phyloP scores from a whole-genome alignment of 2,329 filamentous ascomycete genomes.

The Xylaria sp. region DNA sequence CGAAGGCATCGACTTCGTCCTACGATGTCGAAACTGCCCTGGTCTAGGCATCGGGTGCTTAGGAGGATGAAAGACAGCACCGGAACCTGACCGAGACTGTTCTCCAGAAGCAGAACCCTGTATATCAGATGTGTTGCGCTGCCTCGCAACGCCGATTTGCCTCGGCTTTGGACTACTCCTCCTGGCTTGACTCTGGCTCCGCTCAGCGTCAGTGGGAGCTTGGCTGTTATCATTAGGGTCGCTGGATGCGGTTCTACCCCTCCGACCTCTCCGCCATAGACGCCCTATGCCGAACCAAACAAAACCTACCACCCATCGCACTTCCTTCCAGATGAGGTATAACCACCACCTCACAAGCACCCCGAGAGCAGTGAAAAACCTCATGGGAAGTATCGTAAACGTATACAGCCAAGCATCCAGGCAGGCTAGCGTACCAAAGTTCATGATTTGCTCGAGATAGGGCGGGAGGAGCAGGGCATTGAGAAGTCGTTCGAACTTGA shows the following conservation, averaged over 20 bases:
- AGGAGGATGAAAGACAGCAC: constrained; percentile 48
- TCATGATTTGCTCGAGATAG: constrained; percentile 84
- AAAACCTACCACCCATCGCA: constrained; percentile 76
- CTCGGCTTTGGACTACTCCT: constrained; percentile 35
- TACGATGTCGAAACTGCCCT: constrained; percentile 69
- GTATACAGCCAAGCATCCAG: constrained; percentile 97
- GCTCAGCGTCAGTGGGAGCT: constrained; percentile 51
- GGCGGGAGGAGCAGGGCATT: constrained; percentile 88
- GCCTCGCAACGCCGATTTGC: constrained; percentile 39
- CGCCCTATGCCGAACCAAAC: constrained; percentile 83
- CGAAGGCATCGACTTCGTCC: constrained; percentile 87
- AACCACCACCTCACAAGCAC: constrained; percentile 84
- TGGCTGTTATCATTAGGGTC: constrained; percentile 43
- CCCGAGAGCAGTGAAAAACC: constrained; percentile 83
- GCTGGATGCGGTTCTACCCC: constrained; percentile 53
- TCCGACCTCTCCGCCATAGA: constrained; percentile 75
- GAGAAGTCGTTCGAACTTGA: constrained; percentile 90
- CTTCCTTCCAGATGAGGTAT: constrained; percentile 77
- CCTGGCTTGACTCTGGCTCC: constrained; percentile 53
- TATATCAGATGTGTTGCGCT: constrained; percentile 41
- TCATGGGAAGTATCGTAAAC: constrained; percentile 91
- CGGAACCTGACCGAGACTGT: constrained; percentile 40
- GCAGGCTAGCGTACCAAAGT: constrained; percentile 90
- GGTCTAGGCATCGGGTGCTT: constrained; percentile 50
- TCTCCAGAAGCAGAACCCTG: constrained; percentile 38